Evolutionary conservation across 192 early-diverging fungal species (phyloP), one percentile per base, ranked within the genome.

Genomic region (Chytriomyces confervae): DNA sequence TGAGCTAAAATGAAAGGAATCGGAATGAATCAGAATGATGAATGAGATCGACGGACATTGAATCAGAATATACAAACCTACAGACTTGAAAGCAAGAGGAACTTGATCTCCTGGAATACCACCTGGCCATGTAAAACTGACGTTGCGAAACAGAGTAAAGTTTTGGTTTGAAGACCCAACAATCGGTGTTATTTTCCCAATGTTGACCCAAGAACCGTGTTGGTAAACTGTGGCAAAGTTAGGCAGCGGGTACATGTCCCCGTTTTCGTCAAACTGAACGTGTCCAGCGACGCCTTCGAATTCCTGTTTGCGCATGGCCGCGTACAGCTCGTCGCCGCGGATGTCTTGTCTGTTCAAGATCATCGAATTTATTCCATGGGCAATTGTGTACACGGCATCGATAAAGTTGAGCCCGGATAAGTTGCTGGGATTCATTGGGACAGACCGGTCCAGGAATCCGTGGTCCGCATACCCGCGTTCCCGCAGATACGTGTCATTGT

Each of bases 401-500:
- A 68, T 47, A 10, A 49, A 20, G 18, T 44, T 20, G 4, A 48
- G n/a, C 8, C 43, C 66, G 44, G 16, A 47, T 8, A 43, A 13
- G 45, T 11, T 23, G 16, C 18, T 29, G 29, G 8, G 18, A 45
- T 8, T 27, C 11, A 23, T 44, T 47, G 45, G 11, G 10, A 47
- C 11, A 16, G 29, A 8, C 45, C 44, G 36, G 45, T 20, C 44
- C 7, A 20, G 66, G 18, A 18, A 5, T 3, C 18, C 18, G 46
- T 68, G 44, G 36, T 29, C 13, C 9, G 29, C 9, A 47, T n/a
- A 16, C 8, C 45, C 20, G 11, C 5, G 11, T 1, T 20, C 44
- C 8, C 18, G 10, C 66, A 68, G 9, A 16, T 44, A 68, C 23
- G 66, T 68, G 8, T 68, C 66, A 68, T 68, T 68, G 44, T 68